These are phyloP conservation scores for Cyclocybe aegerita DNA, from an alignment of 768 basidiomycete species.

Conservation along the genomic window DNA sequence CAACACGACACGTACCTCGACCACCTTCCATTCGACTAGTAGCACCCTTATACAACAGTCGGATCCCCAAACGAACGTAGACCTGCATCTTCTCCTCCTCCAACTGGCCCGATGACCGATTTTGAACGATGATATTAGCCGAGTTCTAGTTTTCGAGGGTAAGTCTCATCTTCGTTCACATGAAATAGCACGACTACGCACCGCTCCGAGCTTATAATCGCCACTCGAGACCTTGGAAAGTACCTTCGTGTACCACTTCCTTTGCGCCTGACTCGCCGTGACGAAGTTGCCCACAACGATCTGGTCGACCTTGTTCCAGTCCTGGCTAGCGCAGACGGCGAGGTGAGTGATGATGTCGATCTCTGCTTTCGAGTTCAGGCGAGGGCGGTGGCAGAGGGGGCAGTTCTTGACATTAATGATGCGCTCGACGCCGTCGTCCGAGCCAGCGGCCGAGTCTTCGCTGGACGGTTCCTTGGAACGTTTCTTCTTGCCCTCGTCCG, in stretches of 20 bases:
- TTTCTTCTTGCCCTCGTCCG: constrained; percentile 12
- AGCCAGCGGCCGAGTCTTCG: not conserved
- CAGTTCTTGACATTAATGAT: constrained; percentile 96
- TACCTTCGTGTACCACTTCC: constrained; percentile 96
- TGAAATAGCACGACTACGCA: constrained; percentile 18
- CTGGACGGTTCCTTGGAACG: constrained; percentile 10
- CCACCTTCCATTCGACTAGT: constrained; percentile 87
- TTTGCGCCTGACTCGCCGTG: constrained; percentile 90
- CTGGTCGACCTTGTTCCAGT: constrained; percentile 86
- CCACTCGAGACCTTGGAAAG: constrained; percentile 85
- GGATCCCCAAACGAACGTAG: constrained; percentile 90
- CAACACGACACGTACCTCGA: constrained; percentile 52
- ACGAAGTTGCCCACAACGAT: constrained; percentile 95
- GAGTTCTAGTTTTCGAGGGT: constrained; percentile 60
- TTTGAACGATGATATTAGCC: constrained; percentile 98
- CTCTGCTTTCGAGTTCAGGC: constrained; percentile 84
- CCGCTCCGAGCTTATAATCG: constrained; percentile 88
- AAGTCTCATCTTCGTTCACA: not conserved
- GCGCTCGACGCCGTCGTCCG: constrained; percentile 58
- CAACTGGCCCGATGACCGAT: constrained; percentile 85
- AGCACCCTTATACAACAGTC: constrained; percentile 90
- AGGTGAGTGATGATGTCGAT: constrained; percentile 95
- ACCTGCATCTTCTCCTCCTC: constrained; percentile 98
- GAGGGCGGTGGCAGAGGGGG: constrained; percentile 88
- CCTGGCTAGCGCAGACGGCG: constrained; percentile 92